phyloP scores from a whole-genome alignment of 1,139 yeast genomes.

The Magnusiomyces suaveolens region DNA sequence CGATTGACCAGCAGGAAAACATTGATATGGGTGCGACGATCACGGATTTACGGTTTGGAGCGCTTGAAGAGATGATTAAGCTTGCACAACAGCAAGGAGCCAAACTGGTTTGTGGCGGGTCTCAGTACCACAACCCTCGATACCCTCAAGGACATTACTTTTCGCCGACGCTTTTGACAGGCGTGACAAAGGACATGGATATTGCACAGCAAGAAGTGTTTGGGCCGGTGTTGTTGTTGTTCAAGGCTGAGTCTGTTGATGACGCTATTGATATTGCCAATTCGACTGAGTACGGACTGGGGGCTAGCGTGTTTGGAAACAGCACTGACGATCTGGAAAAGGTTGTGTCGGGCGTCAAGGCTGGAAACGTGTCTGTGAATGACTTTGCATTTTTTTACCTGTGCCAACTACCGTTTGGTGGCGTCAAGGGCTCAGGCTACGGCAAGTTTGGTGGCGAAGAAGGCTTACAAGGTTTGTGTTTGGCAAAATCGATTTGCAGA shows the following conservation, averaged over 20 bases:
- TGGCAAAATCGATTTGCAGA: slow-evolving; percentile 75
- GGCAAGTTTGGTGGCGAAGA: slow-evolving; percentile 97
- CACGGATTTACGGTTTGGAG: slow-evolving; percentile 60
- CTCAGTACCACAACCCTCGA: slow-evolving; percentile 69
- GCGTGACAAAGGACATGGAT: slow-evolving; percentile 66
- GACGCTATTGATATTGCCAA: slow-evolving; percentile 77
- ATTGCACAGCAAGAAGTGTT: slow-evolving; percentile 86
- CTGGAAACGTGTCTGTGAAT: slow-evolving; percentile 92
- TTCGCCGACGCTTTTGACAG: slow-evolving; percentile 75
- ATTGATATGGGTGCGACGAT: slow-evolving; percentile 96
- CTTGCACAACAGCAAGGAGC: slow-evolving; percentile 84
- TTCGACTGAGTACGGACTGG: slow-evolving; percentile 81
- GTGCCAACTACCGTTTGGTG: slow-evolving; percentile 95
- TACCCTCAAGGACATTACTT: slow-evolving; percentile 94
- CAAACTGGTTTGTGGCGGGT: slow-evolving; percentile 66
- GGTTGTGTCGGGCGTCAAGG: slow-evolving; percentile 53
- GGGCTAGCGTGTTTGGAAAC: slow-evolving; percentile 78
- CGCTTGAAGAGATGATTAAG: slow-evolving; percentile 52
- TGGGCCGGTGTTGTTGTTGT: slow-evolving; percentile 78
- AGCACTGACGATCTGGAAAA: slow-evolving; percentile 44
- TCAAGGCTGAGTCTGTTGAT: slow-evolving; percentile 55
- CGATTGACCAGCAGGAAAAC: slow-evolving; percentile 72
- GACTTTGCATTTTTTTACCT: slow-evolving; percentile 95
- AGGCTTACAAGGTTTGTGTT: slow-evolving; percentile 81
- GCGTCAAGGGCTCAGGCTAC: slow-evolving; percentile 83